Base-by-base conservation (phyloP, 345 rosid genomes). In the Populus alba region DNA sequence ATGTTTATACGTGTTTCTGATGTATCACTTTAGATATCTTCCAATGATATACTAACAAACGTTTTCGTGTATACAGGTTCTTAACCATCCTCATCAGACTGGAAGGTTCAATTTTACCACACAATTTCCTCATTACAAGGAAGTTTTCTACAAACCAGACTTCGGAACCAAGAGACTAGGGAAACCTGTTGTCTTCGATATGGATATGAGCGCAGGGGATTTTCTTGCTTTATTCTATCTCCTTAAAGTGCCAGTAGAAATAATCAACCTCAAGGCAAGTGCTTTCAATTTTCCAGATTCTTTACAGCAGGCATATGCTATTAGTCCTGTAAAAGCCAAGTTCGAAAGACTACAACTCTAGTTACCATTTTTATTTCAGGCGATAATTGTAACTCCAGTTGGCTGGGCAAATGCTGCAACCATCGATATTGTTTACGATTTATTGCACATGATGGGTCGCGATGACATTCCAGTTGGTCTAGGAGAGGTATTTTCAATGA, bases 321-420 rank as follows among this genome's bases (percentile, higher is more conserved):
- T 47, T 47, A 47, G 16, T 25, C 10, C 4, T 63, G 31, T 2
- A 63, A 12, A 7, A 25, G 17, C 33, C 31, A 13, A 63, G 27
- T n/a, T n/a, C 33, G 10, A 63, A 27, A 22, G 20, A 25, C 10
- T 59, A 17, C 65, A 59, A 7, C 25, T 49, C 25, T 37, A 25
- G 43, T 18, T 20, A 43, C 20, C 13, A 59, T 12, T 45, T 68
- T 62, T 77, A 35, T 61, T 74, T 66, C 84, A 95, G 99, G 99
- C 94, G 29, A 87, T 95, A 57, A 75, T 95, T 66, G 94, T 92
- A 45, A 91, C 84, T 83, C 99, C 99, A 45, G 92, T 89, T 0
- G 98, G 99, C 2, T 95, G 99, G 99, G 98, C 99, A 51, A 93
- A 91, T 81, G 93, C 98, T 55, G 99, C 99, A 67, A 91, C 98